Evolutionary conservation across 345 rosid species (phyloP).

Genomic region (Hypericum androsaemum): DNA sequence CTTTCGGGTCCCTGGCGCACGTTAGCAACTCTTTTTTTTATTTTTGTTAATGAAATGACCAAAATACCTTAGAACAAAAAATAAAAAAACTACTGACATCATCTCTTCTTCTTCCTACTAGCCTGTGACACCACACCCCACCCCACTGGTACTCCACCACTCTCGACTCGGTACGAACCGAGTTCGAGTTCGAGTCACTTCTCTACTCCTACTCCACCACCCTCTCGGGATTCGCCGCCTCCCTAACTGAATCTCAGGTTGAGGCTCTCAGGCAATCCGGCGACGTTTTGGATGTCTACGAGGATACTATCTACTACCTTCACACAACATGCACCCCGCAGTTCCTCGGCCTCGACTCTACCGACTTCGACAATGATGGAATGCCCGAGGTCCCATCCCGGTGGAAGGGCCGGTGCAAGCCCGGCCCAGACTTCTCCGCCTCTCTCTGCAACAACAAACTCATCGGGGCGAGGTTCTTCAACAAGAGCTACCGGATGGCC

Average conservation of each 20-base stretch:
- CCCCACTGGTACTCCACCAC: slow-evolving; percentile 65
- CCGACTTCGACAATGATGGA: slow-evolving; percentile 36
- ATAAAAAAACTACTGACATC: too few species aligned
- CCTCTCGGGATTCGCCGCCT: slow-evolving; percentile 66
- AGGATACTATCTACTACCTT: slow-evolving; percentile 58
- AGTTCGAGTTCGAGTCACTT: slow-evolving; percentile 31
- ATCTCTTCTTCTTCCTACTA: too few species aligned
- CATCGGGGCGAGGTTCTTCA: slow-evolving; percentile 69
- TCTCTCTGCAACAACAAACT: slow-evolving; percentile 66
- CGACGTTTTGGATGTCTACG: slow-evolving; percentile 54
- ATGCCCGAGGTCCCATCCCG: slow-evolving; percentile 58
- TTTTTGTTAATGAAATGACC: too few species aligned
- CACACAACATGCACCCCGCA: slow-evolving; percentile 79
- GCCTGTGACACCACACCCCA: too few species aligned
- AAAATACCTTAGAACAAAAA: too few species aligned
- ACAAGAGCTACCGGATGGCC: slow-evolving; percentile 61
- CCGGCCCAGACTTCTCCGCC: slow-evolving; percentile 54
- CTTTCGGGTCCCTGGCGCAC: too few species aligned
- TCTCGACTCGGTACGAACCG: slow-evolving; percentile 33
- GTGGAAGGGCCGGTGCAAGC: slow-evolving; percentile 72
- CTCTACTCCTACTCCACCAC: slow-evolving; percentile 55
- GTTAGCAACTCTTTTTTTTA: too few species aligned
- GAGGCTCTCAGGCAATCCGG: slow-evolving; percentile 36
- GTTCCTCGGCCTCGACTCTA: slow-evolving; percentile 50
- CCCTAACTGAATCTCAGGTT: slow-evolving; percentile 43